Evolutionary conservation across 345 rosid species (phyloP), one percentile per base, ranked within the genome.

Genomic region (Populus ilicifolia): DNA sequence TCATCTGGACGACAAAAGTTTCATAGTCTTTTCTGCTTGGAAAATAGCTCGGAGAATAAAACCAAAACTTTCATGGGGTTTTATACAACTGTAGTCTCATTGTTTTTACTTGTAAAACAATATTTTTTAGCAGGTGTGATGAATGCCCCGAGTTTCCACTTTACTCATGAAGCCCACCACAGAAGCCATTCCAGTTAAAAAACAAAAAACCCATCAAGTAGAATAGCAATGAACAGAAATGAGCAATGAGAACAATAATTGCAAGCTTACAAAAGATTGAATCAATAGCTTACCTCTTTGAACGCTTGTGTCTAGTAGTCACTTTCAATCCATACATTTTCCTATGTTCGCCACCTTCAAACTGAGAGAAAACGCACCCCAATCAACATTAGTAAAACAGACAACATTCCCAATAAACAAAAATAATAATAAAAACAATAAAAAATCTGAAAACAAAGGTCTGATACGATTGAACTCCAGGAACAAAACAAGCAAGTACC

Each of bases 241-340:
- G 43, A 64, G 76, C 35, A 75, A 67, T 44, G 70, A 46, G 54
- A 74, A 48, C 13, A 74, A 69, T 76, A 70, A 80, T 62, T 73
- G 65, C 81, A 82, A 85, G 73, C 64, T 46, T 81, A 77, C 82
- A 72, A 78, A 80, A 80, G 43, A 77, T 41, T 17, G 67, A 66
- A 13, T 62, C 8, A 75, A 52, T 52, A 74, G 70, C 48, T 43
- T 82, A 96, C 99, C 99, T 96, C 85, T 91, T 90, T 73, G 97
- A 90, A 86, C 98, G 96, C 85, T 88, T 89, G 89, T 96, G 96
- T 66, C 73, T 75, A 17, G 86, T 73, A 70, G 79, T 80, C 86
- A 84, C 73, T 79, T 86, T 88, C 83, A 84, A 68, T 70, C 90
- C 95, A 84, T 88, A 68, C 86, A 87, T 83, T 84, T 84, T 87